Conservation (phyloP, 2,329 filamentous ascomycete species). For the Colletotrichum somersetense region DNA sequence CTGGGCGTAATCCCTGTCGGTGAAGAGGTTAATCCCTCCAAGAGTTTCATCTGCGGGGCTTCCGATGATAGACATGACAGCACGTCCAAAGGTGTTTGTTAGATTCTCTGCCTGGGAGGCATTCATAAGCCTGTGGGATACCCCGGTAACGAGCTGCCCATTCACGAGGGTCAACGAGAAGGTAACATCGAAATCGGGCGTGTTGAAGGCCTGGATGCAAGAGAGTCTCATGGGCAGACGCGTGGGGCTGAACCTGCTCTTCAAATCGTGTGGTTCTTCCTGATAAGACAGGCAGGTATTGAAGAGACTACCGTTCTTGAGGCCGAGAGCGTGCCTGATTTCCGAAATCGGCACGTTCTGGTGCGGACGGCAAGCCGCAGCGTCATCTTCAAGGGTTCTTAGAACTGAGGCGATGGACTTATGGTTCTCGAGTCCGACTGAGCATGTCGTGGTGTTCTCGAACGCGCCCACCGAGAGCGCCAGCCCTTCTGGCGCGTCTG, state of each 20-base stretch:
- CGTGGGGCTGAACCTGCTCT: slow-evolving; percentile 50
- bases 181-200: slow-evolving; percentile 61
- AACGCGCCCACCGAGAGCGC: slow-evolving; percentile 61
- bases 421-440: slow-evolving; percentile 49
- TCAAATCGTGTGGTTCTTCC: slow-evolving; percentile 54
- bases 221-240: slow-evolving; percentile 48
- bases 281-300: slow-evolving; percentile 65
- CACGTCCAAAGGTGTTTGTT: slow-evolving; percentile 65
- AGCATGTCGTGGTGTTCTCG: slow-evolving; percentile 54
- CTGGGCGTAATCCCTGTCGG: slow-evolving; percentile 66
- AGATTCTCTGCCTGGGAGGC: slow-evolving; percentile 61
- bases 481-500: slow-evolving; percentile 56
- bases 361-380: slow-evolving; percentile 51
- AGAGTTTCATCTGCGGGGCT: slow-evolving; percentile 57
- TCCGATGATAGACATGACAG: slow-evolving; percentile 61
- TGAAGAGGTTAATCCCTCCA: slow-evolving; percentile 65
- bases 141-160: slow-evolving; percentile 57
- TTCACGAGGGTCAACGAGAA: slow-evolving; percentile 58
- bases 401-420: slow-evolving; percentile 52
- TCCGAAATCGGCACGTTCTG: slow-evolving; percentile 61
- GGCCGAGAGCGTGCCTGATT: slow-evolving; percentile 60
- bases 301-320: slow-evolving; percentile 59
- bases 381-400: slow-evolving; percentile 49
- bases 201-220: slow-evolving; percentile 56
- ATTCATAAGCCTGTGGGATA: slow-evolving; percentile 59